phyloP scores from a whole-genome alignment of 2,329 filamentous ascomycete genomes.

The Microthyrium microscopicum region DNA sequence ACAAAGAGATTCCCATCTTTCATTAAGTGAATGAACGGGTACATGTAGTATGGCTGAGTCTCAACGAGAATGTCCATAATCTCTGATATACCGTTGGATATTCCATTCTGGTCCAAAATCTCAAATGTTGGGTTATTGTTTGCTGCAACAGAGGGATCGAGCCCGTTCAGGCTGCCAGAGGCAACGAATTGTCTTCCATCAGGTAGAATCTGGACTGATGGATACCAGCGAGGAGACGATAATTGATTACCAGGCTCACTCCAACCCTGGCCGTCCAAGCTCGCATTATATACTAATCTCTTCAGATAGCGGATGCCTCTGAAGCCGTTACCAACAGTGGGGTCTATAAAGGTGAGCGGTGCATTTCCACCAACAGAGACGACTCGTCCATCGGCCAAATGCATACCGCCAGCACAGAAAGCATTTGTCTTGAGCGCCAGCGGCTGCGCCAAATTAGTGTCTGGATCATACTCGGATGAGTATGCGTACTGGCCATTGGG shows the following conservation, averaged over 20 bases:
- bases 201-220: slow-evolving; percentile 40
- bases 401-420: slow-evolving; percentile 43
- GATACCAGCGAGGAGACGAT: slow-evolving; percentile 41
- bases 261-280: slow-evolving; percentile 35
- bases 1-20: slow-evolving; percentile 40
- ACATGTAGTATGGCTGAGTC: slow-evolving; percentile 49
- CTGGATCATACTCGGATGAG: slow-evolving; percentile 41
- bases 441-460: slow-evolving; percentile 28
- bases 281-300: slow-evolving; percentile 28
- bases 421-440: slow-evolving; percentile 40
- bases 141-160: slow-evolving; percentile 33
- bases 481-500: slow-evolving; percentile 40
- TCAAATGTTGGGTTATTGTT: slow-evolving; percentile 52
- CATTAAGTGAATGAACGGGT: slow-evolving; percentile 44
- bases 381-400: slow-evolving; percentile 39
- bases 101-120: slow-evolving; percentile 33
- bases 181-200: slow-evolving; percentile 42
- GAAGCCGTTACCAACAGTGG: slow-evolving; percentile 43
- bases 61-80: slow-evolving; percentile 36
- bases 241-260: slow-evolving; percentile 39
- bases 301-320: slow-evolving; percentile 38
- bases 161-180: slow-evolving; percentile 41
- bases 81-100: slow-evolving; percentile 30
- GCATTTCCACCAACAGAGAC: slow-evolving; percentile 41
- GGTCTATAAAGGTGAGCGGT: slow-evolving; percentile 37